phyloP scores from a whole-genome alignment of 208 protist species.

The Leishmania major region DNA sequence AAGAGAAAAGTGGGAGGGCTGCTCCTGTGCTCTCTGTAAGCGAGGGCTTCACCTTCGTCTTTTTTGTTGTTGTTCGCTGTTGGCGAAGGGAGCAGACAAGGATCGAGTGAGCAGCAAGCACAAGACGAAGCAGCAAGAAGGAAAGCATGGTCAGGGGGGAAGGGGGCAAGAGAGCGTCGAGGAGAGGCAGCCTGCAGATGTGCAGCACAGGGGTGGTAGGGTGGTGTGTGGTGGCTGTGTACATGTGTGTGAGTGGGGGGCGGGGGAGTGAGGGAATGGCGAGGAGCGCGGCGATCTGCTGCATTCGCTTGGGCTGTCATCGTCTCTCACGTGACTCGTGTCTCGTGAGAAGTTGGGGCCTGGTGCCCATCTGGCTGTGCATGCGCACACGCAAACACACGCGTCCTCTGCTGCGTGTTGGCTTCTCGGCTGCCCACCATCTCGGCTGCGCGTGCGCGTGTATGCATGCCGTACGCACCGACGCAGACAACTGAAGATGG shows the following conservation, averaged over 20 bases:
- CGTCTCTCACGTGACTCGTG: neutral
- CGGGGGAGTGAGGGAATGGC: neutral
- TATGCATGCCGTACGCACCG: neutral
- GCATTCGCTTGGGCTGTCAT: neutral
- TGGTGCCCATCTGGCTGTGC: neutral
- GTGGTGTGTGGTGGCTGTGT: neutral
- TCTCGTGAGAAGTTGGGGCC: neutral
- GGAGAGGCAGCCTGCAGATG: neutral
- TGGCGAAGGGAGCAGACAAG: neutral
- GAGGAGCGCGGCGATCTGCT: neutral
- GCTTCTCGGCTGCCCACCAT: neutral
- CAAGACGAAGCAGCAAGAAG: neutral
- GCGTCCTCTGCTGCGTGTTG: neutral
- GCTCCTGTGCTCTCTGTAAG: neutral
- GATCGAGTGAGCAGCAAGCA: neutral
- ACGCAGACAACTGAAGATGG: neutral
- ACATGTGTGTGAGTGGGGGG: neutral
- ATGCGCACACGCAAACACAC: neutral
- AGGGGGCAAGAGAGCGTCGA: neutral
- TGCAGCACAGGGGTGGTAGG: too few species aligned
- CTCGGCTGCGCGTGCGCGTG: neutral
- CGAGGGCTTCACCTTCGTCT: neutral
- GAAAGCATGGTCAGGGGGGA: too few species aligned
- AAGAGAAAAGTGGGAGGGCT: too few species aligned
- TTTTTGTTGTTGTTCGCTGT: neutral